Evolutionary conservation across 2,329 filamentous ascomycete species (phyloP).

Genomic region (Cladosporium austrohemisphaericum): DNA sequence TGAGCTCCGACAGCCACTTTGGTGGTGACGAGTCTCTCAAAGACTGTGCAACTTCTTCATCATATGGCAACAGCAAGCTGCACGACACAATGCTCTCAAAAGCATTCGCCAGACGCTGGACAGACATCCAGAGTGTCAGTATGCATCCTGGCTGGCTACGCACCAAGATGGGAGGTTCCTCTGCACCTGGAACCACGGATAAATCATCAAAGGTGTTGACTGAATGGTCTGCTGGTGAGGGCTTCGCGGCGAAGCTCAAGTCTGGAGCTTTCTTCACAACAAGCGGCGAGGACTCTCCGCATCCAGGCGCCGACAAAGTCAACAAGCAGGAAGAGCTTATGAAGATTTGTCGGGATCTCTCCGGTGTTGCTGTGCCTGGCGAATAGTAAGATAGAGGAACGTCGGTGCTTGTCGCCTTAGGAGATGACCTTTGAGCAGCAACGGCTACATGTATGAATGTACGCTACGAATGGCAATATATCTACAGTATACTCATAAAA

Average conservation of each 20-base stretch:
- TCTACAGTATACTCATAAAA: too few relatives aligned
- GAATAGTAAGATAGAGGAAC: neutral
- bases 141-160: conserved; percentile 42
- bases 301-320: conserved; percentile 35
- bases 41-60: conserved; percentile 37
- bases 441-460: neutral
- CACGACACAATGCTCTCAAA: conserved; percentile 52
- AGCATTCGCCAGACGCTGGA: conserved; percentile 46
- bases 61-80: conserved; percentile 53
- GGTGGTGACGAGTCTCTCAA: conserved; percentile 41
- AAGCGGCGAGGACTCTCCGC: conserved; percentile 24
- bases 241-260: conserved; percentile 35
- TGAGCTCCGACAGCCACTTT: conserved; percentile 49
- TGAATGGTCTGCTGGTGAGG: conserved; percentile 43
- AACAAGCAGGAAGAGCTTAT: conserved; percentile 41
- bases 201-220: conserved; percentile 45
- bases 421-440: neutral
- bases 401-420: too few relatives aligned
- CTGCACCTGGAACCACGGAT: conserved; percentile 45
- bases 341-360: conserved; percentile 32
- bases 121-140: conserved; percentile 42
- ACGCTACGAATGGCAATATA: too few relatives aligned
- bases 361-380: conserved; percentile 21
- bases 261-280: conserved; percentile 34
- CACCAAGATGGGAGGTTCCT: conserved; percentile 37